Base-by-base conservation (phyloP, 495 filamentous ascomycete species). In the Sphaerosporella brunnea region DNA sequence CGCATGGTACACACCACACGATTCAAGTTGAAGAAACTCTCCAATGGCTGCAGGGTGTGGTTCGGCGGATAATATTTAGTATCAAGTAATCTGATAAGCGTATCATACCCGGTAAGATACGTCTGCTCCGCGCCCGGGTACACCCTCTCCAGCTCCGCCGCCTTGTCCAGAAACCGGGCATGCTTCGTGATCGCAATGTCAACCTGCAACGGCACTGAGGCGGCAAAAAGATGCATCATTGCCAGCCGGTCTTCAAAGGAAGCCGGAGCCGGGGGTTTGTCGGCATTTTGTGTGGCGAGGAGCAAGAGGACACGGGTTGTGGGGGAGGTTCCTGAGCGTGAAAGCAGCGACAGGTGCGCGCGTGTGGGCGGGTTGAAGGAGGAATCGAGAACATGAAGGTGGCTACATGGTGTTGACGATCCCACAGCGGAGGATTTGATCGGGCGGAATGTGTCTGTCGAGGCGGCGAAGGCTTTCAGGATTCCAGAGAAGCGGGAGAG, bases 331-430 rank as follows among this genome's bases (percentile, higher is more conserved):
- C 13, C 7, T 32, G 28, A 13, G 28, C 13, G 28, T 32, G 28
- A 66, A 2, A 77, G 82, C 60, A 96, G 84, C 42, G 68, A 68
- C 43, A 81, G 69, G 62, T 95, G 88, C 9, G 88, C 88, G 30
- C 72, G 67, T 2, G 85, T 88, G 8, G 88, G 88, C 13, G 88
- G 88, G 59, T 96, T 96, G 73, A 93, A 96, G 47, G 82, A 88
- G 2, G 87, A 92, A 63, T 96, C 88, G 54, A 96, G 76, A 51
- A 96, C 75, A 62, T 86, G 79, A 53, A 96, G 71, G 18, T 68
- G 52, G 23, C 25, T 45, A 23, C 45, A 15, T 45, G 42, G 47
- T 9, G 39, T 23, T 43, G 39, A 19, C 18, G 35, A 7, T 9
- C 26, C 8, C 7, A 46, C 13, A 8, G 45, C 25, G 5, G 47